Percentiles rank a stretch among this genome's conserved stretches.
Evolutionary conservation across 1,284 basidiomycete genomes (phyloP).

Genomic region (Trichosporon sp.): DNA sequence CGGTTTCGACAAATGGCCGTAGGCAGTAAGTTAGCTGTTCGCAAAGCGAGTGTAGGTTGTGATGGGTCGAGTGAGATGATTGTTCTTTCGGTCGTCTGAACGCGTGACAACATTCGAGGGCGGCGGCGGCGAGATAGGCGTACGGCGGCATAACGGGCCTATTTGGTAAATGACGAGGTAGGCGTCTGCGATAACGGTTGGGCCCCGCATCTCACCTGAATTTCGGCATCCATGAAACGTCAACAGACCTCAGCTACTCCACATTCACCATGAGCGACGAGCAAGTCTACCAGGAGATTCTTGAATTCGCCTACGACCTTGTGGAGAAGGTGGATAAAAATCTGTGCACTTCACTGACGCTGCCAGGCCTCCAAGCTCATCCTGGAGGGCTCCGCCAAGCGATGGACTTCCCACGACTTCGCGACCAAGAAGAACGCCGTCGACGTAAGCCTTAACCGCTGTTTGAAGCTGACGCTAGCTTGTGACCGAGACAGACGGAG

Average conservation of each 20-base stretch:
- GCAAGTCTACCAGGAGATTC: slow-evolving; percentile 24
- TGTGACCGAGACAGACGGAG: slow-evolving; percentile 91
- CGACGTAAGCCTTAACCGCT: slow-evolving; percentile 52
- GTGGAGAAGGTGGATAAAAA: slow-evolving; percentile 23
- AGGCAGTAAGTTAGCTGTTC: neutral
- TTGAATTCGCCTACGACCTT: slow-evolving; percentile 23
- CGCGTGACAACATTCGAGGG: neutral
- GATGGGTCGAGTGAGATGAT: neutral
- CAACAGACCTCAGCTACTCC: neutral
- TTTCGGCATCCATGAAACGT: neutral
- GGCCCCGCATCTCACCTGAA: neutral
- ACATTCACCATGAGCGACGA: slow-evolving; percentile 9
- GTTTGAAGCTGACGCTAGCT: slow-evolving; percentile 48
- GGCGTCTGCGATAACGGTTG: slow-evolving; percentile 1
- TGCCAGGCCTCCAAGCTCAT: slow-evolving; percentile 23
- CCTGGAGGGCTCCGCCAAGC: slow-evolving; percentile 28
- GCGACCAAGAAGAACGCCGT: slow-evolving; percentile 49
- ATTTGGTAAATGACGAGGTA: neutral
- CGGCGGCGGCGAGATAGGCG: neutral
- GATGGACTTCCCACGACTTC: slow-evolving; percentile 26
- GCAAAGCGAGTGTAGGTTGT: neutral
- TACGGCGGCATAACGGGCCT: neutral
- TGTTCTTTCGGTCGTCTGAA: neutral
- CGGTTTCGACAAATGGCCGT: neutral
- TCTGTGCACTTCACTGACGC: neutral